Evolutionary conservation across 805 yeast species (phyloP), one percentile per base, ranked within the genome.

Genomic region (Dipodascopsis uninucleata): DNA sequence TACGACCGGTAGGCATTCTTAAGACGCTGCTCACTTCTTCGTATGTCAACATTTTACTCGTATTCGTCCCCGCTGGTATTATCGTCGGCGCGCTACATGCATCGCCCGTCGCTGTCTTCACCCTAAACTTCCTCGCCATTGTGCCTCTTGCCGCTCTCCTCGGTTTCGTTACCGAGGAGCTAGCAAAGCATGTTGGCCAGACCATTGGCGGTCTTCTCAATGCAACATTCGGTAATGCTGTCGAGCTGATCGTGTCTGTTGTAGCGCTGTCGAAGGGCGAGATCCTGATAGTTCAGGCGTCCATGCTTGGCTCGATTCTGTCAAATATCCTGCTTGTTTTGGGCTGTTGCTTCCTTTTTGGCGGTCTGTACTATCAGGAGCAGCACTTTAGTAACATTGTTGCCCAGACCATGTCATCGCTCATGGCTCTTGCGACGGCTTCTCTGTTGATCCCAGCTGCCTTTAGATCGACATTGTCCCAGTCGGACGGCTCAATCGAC

Each of bases 191-290:
- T 53, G 87, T 87, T 26, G 97, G 97, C 49, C 85, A 87, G 60
- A 89, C 97, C 7, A 55, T 90, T 20, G 97, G 98, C 10, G 97
- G 97, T 0, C 72, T 93, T 53, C 72, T 93, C 59, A 93, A 93
- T 67, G 98, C 98, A 2, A 89, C 97, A 7, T 86, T 93, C 63
- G 98, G 98, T 47, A 93, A 93, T 64, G 97, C 97, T 2, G 96
- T 93, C 18, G 98, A 93, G 69, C 78, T 93, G 49, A 93, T 93
- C 64, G 97, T 93, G 28, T 85, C 96, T 1, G 71, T 93, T 22
- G 87, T 93, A 56, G 98, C 98, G 1, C 72, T 93, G 58, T 72
- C 69, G 56, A 82, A 85, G 34, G 85, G 86, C 56, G 97, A 93
- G 67, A 79, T 93, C 40, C 76, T 95, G 53, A 89, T 93, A 59